Evolutionary conservation across 2,329 filamentous ascomycete species (phyloP).

Genomic region (Aspergillus neoniger): DNA sequence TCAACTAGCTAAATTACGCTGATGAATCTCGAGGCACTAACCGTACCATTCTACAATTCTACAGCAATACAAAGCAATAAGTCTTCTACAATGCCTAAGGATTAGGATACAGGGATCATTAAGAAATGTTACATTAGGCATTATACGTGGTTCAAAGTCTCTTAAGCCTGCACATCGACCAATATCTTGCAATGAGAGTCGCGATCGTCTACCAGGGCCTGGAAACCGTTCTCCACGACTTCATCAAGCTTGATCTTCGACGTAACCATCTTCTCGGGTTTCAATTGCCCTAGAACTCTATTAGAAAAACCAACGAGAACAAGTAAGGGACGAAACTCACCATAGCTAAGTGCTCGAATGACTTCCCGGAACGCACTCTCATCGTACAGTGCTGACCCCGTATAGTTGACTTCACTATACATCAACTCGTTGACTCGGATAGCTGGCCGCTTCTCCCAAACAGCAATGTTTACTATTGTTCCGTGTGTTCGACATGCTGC

Average conservation of each 20-base stretch:
- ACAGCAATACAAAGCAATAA: too few species aligned
- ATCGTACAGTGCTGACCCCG: conserved; percentile 52
- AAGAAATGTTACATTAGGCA: too few species aligned
- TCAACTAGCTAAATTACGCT: too few species aligned
- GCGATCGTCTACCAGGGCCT: conserved; percentile 59
- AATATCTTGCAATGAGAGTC: conserved; percentile 66
- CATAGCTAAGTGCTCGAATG: conserved; percentile 51
- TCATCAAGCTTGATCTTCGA: conserved; percentile 57
- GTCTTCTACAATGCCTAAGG: too few species aligned
- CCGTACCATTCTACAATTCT: too few species aligned
- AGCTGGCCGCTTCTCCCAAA: conserved; percentile 60
- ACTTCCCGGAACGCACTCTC: conserved; percentile 59
- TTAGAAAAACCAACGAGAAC: neutral
- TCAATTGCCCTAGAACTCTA: conserved; percentile 47
- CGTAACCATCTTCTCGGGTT: conserved; percentile 63
- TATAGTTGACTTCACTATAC: conserved; percentile 56
- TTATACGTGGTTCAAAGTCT: too few species aligned
- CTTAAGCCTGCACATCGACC: conserved; percentile 18
- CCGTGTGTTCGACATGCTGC: conserved; percentile 55
- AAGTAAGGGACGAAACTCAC: conserved; percentile 11
- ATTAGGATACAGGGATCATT: too few species aligned
- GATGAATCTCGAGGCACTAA: too few species aligned
- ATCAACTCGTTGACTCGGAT: conserved; percentile 58
- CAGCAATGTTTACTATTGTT: conserved; percentile 64
- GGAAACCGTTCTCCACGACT: conserved; percentile 59